Conservation (phyloP, 306 rosid species). For the Cercis canadensis region DNA sequence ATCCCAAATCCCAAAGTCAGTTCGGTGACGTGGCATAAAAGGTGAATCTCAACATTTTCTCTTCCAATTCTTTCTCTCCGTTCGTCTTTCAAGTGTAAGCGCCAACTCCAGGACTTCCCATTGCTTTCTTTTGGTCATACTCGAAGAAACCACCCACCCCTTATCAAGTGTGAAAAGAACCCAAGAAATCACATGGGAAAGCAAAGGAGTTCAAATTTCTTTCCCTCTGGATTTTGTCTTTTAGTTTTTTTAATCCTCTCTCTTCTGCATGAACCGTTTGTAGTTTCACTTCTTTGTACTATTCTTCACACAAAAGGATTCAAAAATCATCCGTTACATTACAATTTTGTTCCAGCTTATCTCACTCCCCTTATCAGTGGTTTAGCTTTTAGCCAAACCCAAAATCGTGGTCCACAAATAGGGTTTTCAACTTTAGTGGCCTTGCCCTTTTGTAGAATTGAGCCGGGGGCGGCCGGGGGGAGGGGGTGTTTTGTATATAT, state of each 20-base stretch:
- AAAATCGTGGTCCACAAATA: constrained; percentile 5
- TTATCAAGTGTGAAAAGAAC: neutral
- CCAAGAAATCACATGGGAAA: too few relatives aligned
- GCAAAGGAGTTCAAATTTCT: neutral
- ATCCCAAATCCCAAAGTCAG: too few relatives aligned
- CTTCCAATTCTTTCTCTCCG: neutral
- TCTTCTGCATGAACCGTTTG: neutral
- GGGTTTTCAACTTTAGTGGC: neutral
- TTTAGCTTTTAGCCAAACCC: constrained; percentile 21
- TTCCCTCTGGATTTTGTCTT: neutral
- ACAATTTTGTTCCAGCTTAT: neutral
- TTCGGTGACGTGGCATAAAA: neutral
- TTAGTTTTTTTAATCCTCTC: neutral
- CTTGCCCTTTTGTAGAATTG: neutral
- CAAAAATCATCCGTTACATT: constrained; percentile 4
- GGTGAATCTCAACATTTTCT: neutral
- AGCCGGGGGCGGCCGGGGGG: neutral
- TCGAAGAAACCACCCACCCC: neutral
- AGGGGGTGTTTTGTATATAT: too few relatives aligned
- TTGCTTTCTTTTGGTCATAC: too few relatives aligned
- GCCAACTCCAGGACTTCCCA: neutral
- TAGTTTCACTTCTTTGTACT: neutral
- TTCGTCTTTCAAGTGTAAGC: neutral
- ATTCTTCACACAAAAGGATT: neutral
- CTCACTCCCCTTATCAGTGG: neutral